These are phyloP conservation scores for Hibiscus mutabilis DNA, from an alignment of 345 rosid genomes.

Conservation along the genomic window DNA sequence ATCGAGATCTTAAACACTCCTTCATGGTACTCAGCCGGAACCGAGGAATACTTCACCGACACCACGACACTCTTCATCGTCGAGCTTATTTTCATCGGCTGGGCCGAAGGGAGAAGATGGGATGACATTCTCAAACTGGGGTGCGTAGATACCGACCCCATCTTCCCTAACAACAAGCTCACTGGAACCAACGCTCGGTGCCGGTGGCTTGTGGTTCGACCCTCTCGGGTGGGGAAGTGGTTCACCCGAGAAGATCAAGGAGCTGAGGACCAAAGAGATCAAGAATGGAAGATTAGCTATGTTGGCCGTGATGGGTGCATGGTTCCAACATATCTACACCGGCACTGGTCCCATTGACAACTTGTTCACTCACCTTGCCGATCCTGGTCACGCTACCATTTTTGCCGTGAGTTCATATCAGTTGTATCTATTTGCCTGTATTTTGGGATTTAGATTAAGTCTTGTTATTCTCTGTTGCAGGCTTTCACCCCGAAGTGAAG, in stretches of 20 bases:
- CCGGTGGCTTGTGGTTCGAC: conserved; percentile 98
- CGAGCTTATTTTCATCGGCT: not conserved
- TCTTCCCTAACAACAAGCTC: too few relatives aligned
- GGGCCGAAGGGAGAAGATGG: not conserved
- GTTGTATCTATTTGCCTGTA: not conserved
- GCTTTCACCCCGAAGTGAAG: conserved; percentile 82
- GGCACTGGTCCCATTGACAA: conserved; percentile 97
- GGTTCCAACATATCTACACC: conserved; percentile 98
- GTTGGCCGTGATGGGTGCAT: conserved; percentile 98
- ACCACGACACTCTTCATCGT: conserved; percentile 81
- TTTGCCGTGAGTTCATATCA: conserved; percentile 55
- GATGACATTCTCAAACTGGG: conserved; percentile 57
- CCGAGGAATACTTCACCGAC: conserved; percentile 80
- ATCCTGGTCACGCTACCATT: conserved; percentile 92
- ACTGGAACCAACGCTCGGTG: conserved; percentile 84
- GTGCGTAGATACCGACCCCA: conserved; percentile 26
- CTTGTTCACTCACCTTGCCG: conserved; percentile 91
- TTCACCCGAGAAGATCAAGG: conserved; percentile 76
- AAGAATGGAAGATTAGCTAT: conserved; percentile 95
- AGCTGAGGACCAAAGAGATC: conserved; percentile 90
- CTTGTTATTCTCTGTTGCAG: conserved; percentile 28
- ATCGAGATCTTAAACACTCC: conserved; percentile 87
- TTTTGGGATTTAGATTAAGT: conserved; percentile 2
- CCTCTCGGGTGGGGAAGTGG: conserved; percentile 94
- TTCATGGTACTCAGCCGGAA: conserved; percentile 91